phyloP scores from a whole-genome alignment of 1,284 basidiomycete species.

The Sporisorium scitamineum region DNA sequence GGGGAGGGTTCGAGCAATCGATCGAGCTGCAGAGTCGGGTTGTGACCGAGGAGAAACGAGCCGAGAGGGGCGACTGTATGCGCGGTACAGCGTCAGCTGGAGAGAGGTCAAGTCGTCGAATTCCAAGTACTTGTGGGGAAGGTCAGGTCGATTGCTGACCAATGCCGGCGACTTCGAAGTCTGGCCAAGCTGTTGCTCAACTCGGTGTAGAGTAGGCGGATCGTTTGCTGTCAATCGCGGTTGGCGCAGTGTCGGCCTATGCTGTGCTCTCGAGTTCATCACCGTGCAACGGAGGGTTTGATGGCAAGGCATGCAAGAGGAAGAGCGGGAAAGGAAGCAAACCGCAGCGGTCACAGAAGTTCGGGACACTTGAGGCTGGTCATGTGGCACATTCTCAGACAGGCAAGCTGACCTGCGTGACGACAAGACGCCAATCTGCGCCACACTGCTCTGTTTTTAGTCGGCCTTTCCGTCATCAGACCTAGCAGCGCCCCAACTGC shows the following conservation, averaged over 20 bases:
- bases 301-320: not conserved
- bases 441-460: not conserved
- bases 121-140: not conserved
- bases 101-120: not conserved
- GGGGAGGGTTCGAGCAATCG: not conserved
- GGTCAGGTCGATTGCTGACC: slow-evolving; percentile 1
- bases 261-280: not conserved
- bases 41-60: not conserved
- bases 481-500: not conserved
- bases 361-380: not conserved
- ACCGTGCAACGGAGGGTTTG: not conserved
- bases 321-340: not conserved
- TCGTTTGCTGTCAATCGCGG: not conserved
- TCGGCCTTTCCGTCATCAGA: not conserved
- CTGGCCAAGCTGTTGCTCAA: not conserved
- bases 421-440: slow-evolving; percentile 4
- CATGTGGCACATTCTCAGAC: not conserved
- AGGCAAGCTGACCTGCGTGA: slow-evolving; percentile 8
- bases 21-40: not conserved
- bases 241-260: no score
- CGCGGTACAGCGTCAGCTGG: not conserved
- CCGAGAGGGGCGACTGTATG: not conserved
- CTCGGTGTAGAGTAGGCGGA: no score
- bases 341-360: not conserved
- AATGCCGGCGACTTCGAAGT: not conserved